phyloP scores from a whole-genome alignment of 345 rosid genomes.

The Citropsis articulata region DNA sequence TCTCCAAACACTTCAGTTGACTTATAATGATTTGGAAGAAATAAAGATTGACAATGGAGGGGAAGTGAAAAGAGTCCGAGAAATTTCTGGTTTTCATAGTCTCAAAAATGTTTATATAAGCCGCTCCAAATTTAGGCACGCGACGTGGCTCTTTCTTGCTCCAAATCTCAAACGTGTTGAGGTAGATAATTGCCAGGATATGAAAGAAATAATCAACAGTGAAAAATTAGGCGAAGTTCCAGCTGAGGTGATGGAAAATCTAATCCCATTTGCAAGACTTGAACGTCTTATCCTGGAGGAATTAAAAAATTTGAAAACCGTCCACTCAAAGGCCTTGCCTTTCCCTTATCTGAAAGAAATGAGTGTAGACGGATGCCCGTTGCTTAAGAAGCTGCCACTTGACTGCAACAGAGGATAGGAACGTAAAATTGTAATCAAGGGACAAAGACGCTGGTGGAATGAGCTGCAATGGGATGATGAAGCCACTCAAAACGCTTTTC shows the following conservation, averaged over 20 bases:
- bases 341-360: background rate
- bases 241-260: background rate
- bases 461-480: background rate
- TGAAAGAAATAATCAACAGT: background rate
- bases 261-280: background rate
- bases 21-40: background rate
- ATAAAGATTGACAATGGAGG: background rate
- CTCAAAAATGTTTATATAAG: background rate
- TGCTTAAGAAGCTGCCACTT: background rate
- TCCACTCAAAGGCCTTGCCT: background rate
- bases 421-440: background rate
- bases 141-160: conserved; percentile 25
- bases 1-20: background rate
- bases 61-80: background rate
- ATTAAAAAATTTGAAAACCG: background rate
- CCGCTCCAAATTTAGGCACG: background rate
- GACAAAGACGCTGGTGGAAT: background rate
- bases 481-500: background rate
- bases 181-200: too few relatives aligned
- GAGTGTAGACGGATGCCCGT: background rate
- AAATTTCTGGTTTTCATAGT: background rate
- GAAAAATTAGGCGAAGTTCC: background rate
- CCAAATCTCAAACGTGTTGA: conserved; percentile 3
- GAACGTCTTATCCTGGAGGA: background rate
- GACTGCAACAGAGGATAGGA: background rate